Evolutionary conservation across 2,329 filamentous ascomycete species (phyloP).

Genomic region (Xylariaceae sp.): DNA sequence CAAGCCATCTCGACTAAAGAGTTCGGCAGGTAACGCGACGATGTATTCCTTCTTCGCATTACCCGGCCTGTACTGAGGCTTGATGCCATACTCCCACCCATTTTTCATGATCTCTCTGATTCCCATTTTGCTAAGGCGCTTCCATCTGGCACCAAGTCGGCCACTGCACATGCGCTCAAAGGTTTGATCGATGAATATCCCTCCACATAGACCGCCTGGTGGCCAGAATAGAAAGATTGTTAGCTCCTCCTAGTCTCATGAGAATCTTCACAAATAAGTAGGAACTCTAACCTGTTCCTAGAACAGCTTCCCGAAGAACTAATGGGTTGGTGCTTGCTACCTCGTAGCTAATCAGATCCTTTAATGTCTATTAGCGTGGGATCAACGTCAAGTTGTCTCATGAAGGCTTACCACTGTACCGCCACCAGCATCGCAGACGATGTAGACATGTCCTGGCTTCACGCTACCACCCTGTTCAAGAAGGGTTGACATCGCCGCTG

Average conservation of each 20-base stretch:
- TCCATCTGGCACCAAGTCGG: slow-evolving; percentile 1
- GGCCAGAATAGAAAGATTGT: neutral
- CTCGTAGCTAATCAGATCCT: slow-evolving; percentile 19
- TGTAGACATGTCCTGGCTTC: slow-evolving; percentile 23
- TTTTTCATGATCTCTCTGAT: slow-evolving; percentile 14
- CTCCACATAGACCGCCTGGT: slow-evolving; percentile 13
- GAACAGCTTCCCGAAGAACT: slow-evolving; percentile 10
- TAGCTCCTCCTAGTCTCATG: neutral
- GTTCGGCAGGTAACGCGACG: slow-evolving; percentile 3
- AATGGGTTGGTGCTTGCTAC: slow-evolving; percentile 9
- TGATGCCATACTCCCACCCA: slow-evolving; percentile 17
- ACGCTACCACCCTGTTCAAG: slow-evolving; percentile 21
- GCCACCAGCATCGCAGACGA: slow-evolving; percentile 31
- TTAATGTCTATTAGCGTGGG: neutral
- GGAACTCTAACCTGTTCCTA: slow-evolving; percentile 7
- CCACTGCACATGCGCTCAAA: slow-evolving; percentile 10
- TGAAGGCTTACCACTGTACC: slow-evolving; percentile 13
- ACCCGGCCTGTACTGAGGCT: slow-evolving; percentile 2
- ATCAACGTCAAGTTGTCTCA: neutral
- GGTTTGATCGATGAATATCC: slow-evolving; percentile 10
- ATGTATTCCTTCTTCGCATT: slow-evolving; percentile 3
- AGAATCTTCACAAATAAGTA: neutral
- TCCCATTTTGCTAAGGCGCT: slow-evolving; percentile 3
- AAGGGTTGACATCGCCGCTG: slow-evolving; percentile 40
- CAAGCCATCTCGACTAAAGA: too few relatives aligned